Base-by-base conservation (phyloP, 2,329 filamentous ascomycete species). In the Hypomyces rosellus region DNA sequence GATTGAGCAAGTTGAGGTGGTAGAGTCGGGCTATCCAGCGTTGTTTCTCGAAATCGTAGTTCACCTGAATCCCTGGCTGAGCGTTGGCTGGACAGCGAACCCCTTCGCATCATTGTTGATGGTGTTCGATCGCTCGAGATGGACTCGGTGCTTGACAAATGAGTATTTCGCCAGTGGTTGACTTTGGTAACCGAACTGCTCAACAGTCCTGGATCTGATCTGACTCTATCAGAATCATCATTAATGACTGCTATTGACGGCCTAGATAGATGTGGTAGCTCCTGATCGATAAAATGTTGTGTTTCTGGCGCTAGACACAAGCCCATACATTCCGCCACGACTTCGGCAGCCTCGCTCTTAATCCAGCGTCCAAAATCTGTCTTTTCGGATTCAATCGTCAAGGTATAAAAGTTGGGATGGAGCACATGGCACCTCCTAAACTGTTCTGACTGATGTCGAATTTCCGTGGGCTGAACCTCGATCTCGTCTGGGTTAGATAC, bases 371-470 rank as follows among this genome's bases (percentile, higher is more conserved):
- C 84, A 54, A 82, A 77, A 60, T 93, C 88, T 1, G 77, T 84
- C 62, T 90, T 80, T 64, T 93, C 88, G 2, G 88, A 86, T 55
- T 93, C 88, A 44, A 88, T 77, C 0, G 88, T 92, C 41, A 88
- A 75, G 36, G 78, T 85, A 63, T 88, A 91, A 65, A 93, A 92
- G 65, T 91, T 91, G n/a, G 88, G 85, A 63, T 93, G 88, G 14
- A 93, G 69, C 5, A 89, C 68, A 66, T 93, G 89, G 34, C 81
- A 79, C 55, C 82, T 80, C 36, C 86, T 78, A 63, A 89, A 91
- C 16, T 77, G 78, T 59, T 92, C 88, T 2, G 86, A 91, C 45
- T 87, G 77, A 59, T 85, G 80, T 5, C 87, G 77, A 49, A 93
- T 89, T 57, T 91, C 83, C 4, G 83, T 83, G 33, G 88, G 86